Percentiles rank a stretch among this genome's conserved stretches.
Conservation (phyloP, 768 basidiomycete species). For the Grammothele lineata region DNA sequence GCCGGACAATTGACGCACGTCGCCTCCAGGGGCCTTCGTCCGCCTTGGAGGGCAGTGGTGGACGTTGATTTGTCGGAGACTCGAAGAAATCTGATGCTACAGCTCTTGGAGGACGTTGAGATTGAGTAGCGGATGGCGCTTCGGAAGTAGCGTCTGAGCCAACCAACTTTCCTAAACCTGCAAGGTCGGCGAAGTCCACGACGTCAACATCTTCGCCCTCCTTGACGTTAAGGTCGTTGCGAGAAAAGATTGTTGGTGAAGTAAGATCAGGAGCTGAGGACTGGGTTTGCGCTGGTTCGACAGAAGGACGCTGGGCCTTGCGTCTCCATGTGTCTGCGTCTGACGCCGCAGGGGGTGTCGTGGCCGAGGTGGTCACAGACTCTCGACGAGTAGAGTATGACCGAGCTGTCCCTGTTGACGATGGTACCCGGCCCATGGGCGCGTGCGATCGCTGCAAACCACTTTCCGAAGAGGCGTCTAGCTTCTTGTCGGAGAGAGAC, state of each 20-base stretch:
- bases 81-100: constrained; percentile 68
- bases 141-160: constrained; percentile 34
- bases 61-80: not conserved
- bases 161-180: constrained; percentile 67
- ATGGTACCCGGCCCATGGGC: constrained; percentile 28
- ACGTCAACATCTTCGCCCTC: constrained; percentile 66
- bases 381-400: constrained; percentile 24
- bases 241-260: constrained; percentile 28
- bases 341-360: not conserved
- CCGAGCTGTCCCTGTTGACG: constrained; percentile 27
- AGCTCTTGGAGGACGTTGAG: constrained; percentile 38
- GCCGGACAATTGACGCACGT: constrained; percentile 12
- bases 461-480: not conserved
- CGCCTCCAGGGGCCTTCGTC: constrained; percentile 46
- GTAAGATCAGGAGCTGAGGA: constrained; percentile 21
- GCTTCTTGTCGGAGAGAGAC: not conserved
- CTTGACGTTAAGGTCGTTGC: constrained; percentile 36
- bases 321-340: constrained; percentile 62
- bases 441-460: constrained; percentile 10
- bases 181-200: constrained; percentile 78
- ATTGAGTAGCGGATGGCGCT: constrained; percentile 2
- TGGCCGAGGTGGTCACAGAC: constrained; percentile 8
- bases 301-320: constrained; percentile 37
- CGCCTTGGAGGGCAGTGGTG: constrained; percentile 23
- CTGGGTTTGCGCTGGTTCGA: constrained; percentile 28